Percentiles rank a stretch among this genome's conserved stretches.
Evolutionary conservation across 2,329 filamentous ascomycete species (phyloP).

Genomic region (Botrytis byssoidea): DNA sequence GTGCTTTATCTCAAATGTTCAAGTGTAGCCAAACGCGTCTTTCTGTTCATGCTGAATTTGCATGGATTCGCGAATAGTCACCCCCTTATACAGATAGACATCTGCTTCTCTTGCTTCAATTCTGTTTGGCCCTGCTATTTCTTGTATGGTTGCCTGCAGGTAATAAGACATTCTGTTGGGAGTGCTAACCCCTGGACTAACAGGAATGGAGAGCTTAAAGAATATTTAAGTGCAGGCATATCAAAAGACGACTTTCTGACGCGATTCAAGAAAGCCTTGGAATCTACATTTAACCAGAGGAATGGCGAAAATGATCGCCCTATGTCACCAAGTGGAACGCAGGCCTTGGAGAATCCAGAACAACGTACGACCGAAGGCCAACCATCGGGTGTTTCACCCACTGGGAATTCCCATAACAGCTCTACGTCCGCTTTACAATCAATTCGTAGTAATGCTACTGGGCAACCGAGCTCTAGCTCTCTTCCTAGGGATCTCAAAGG

Average conservation of each 20-base stretch:
- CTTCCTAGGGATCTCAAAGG: not conserved
- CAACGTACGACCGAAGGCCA: constrained; percentile 1
- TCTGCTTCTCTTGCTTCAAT: not conserved
- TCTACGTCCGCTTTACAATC: not conserved
- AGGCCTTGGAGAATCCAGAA: not conserved
- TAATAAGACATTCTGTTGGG: not conserved
- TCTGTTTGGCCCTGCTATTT: not conserved
- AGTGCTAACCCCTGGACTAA: not conserved
- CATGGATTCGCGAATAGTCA: not conserved
- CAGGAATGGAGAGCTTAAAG: constrained; percentile 72
- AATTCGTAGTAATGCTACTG: not conserved
- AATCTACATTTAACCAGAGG: not conserved
- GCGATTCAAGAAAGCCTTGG: constrained; percentile 48
- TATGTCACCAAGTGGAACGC: not conserved
- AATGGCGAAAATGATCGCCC: not conserved
- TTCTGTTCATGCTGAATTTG: not conserved
- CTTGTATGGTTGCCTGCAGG: not conserved
- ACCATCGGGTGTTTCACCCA: not conserved
- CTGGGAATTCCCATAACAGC: not conserved
- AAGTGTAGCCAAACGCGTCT: not conserved
- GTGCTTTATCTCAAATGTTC: not conserved
- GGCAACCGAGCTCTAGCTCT: not conserved
- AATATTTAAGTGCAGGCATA: constrained; percentile 68
- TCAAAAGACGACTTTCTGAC: constrained; percentile 64
- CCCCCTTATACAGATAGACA: not conserved